Conservation (phyloP, 177 flowering plant genomes). For the Telopea speciosissima region DNA sequence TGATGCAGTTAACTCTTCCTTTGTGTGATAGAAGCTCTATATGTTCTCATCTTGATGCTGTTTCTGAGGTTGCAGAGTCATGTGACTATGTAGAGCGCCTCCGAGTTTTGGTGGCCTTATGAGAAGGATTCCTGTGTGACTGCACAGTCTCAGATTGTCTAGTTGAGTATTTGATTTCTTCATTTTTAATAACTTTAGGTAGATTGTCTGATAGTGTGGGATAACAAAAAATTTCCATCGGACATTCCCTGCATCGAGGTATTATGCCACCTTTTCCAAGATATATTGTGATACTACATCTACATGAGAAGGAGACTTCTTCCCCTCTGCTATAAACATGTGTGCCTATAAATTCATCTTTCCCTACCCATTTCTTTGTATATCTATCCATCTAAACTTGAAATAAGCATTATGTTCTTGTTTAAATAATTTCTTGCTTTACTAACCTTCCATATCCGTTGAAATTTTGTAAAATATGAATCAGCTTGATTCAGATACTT, state of each 20-base stretch:
- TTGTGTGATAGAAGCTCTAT: slow-evolving; percentile 78
- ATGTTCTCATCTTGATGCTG: slow-evolving; percentile 86
- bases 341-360: no score
- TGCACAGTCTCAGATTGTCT: no score
- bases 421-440: no score
- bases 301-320: no score
- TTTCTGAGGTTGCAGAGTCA: slow-evolving; percentile 77
- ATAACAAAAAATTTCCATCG: slow-evolving; percentile 86
- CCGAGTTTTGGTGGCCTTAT: no score
- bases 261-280: slow-evolving; percentile 1
- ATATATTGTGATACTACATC: neutral
- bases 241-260: slow-evolving; percentile 89
- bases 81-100: slow-evolving; percentile 27
- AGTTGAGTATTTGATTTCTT: slow-evolving; percentile 50
- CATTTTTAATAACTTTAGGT: slow-evolving; percentile 61
- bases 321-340: no score
- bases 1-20: slow-evolving; percentile 81
- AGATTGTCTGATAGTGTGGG: slow-evolving; percentile 81
- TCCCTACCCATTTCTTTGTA: no score
- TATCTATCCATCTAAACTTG: no score
- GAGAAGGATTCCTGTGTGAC: slow-evolving; percentile 22
- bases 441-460: no score
- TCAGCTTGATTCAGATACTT: no score
- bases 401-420: no score
- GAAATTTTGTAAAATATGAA: no score